These are phyloP conservation scores for Phytophthora sansomeana DNA, from an alignment of 352 stramenopile genomes.

Conservation along the genomic window DNA sequence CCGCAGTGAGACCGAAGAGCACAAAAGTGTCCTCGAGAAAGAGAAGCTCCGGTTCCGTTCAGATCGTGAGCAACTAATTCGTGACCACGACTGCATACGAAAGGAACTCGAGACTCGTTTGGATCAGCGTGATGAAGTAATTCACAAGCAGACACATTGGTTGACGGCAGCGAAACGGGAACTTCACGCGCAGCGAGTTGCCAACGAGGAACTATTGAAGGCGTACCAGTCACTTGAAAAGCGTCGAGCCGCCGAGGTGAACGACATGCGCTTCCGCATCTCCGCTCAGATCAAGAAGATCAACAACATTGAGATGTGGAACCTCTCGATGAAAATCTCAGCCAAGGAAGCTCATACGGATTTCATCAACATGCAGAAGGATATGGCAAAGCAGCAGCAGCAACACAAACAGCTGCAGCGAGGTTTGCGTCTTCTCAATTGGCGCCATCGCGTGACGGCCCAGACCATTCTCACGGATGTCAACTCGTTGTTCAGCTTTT, in stretches of 20 bases:
- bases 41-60: slow-evolving; percentile 41
- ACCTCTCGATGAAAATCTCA: slow-evolving; percentile 75
- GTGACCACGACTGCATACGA: slow-evolving; percentile 48
- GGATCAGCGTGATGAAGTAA: slow-evolving; percentile 35
- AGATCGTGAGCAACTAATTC: slow-evolving; percentile 56
- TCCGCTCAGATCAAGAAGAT: slow-evolving; percentile 71
- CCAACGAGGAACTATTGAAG: slow-evolving; percentile 74
- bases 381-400: slow-evolving; percentile 47
- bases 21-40: slow-evolving; percentile 36
- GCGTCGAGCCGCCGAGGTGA: slow-evolving; percentile 72
- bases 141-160: slow-evolving; percentile 70
- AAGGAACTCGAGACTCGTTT: slow-evolving; percentile 52
- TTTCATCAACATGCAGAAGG: slow-evolving; percentile 54
- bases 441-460: slow-evolving; percentile 71
- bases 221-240: slow-evolving; percentile 75
- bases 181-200: slow-evolving; percentile 66
- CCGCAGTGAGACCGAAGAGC: slow-evolving; percentile 42
- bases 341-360: slow-evolving; percentile 65
- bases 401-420: slow-evolving; percentile 78
- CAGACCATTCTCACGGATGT: slow-evolving; percentile 76
- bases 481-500: slow-evolving; percentile 73
- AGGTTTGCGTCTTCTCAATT: slow-evolving; percentile 68
- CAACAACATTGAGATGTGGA: slow-evolving; percentile 86
- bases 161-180: slow-evolving; percentile 74
- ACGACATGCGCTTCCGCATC: slow-evolving; percentile 84